Conservation (phyloP, 192 early-diverging fungal genomes). For the Umbelopsis ramanniana region DNA sequence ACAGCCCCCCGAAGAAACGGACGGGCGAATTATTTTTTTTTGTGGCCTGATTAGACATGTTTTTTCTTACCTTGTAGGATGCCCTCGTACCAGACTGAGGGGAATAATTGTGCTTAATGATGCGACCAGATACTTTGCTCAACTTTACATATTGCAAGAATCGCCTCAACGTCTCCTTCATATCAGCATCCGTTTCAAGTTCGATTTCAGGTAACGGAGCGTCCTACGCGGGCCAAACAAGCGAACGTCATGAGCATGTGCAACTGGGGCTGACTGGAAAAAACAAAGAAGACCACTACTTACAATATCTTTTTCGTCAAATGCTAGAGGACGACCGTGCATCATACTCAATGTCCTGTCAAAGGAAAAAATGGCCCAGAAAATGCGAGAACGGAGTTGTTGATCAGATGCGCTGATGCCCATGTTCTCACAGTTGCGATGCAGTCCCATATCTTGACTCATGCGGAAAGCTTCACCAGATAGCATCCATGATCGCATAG, state of each 20-base stretch:
- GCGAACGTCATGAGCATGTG: not conserved
- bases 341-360: constrained; percentile 69
- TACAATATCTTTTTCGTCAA: constrained; percentile 48
- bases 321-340: constrained; percentile 59
- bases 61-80: not conserved
- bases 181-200: constrained; percentile 33
- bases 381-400: constrained; percentile 64
- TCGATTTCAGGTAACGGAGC: constrained; percentile 21
- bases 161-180: constrained; percentile 28
- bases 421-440: constrained; percentile 63
- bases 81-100: constrained; percentile 17
- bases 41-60: too few relatives aligned
- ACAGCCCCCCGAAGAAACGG: too few relatives aligned
- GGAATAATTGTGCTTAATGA: constrained; percentile 49
- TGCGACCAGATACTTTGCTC: constrained; percentile 47
- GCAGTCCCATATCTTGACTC: constrained; percentile 78
- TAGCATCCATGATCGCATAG: constrained; percentile 66
- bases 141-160: constrained; percentile 50
- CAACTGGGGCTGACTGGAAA: not conserved
- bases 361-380: constrained; percentile 72
- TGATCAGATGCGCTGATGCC: constrained; percentile 26
- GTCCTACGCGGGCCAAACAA: constrained; percentile 11
- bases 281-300: not conserved
- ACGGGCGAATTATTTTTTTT: not conserved
- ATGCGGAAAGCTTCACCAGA: constrained; percentile 71